Base-by-base conservation (phyloP, 768 basidiomycete species). In the Mrakia hoshinonis region DNA sequence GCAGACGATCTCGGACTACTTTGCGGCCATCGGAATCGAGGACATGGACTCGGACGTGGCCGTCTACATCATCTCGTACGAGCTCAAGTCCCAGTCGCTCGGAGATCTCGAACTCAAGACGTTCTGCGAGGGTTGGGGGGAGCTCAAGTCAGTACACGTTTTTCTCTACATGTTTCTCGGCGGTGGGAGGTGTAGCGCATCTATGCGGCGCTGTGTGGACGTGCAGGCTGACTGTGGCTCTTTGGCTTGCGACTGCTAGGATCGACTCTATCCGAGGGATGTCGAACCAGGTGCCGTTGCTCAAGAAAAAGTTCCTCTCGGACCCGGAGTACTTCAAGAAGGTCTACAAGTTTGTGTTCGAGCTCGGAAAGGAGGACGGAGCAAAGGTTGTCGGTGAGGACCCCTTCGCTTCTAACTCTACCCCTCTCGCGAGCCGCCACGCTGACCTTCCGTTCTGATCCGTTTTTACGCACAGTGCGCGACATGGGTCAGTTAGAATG, bases 281-380 rank as follows among this genome's bases (percentile, higher is more conserved):
- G 77, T 77, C 78, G 51, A 31, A 48, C 2, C 74, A 76, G 49
- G 72, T 80, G 7, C 78, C 78, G 1, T 54, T 48, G 1, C 73
- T 79, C 24, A 75, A 78, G 10, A 72, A 76, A 38, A 75, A 77
- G 54, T 75, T 79, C 52, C 72, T 76, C 20, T 52, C 75, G 46
- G 78, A 80, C 64, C 78, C 80, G 0, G 74, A 75, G 26, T 79
- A 79, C 69, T 80, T 80, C 74, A 79, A 79, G 58, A 78, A 79
- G 64, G 80, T 80, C 13, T 80, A 80, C 67, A 68, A 75, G 74
- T 79, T 78, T 65, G 74, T 76, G 6, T 80, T 79, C 62, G 76
- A 77, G 61, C 72, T 80, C 55, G 75, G 75, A 39, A 77, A 79
- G 70, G 73, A 72, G 11, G 74, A 74, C 18, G 79, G 78, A 38